Base-by-base conservation (phyloP, 768 basidiomycete species). In the Leccinum subtestaceum region DNA sequence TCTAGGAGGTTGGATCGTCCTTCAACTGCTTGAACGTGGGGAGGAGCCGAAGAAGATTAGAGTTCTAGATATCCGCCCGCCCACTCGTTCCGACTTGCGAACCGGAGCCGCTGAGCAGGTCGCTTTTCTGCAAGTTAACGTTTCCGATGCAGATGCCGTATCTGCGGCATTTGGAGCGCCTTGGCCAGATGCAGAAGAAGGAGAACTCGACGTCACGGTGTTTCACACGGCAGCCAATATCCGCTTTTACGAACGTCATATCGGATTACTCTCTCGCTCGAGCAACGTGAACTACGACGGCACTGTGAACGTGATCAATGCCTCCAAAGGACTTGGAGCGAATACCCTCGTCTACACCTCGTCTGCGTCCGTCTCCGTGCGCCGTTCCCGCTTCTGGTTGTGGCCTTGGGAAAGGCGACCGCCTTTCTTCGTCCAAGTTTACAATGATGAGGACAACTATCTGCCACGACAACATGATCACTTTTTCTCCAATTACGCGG, bases 401-500 rank as follows among this genome's bases (percentile, higher is more conserved):
- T 89, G 86, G 85, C 90, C 89, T 2, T 93, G 90, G 90, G 81
- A 91, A 73, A 77, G 56, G 27, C 78, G 76, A 57, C 86, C 88
- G 0, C 62, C 75, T 27, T 71, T 74, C 60, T 85, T 85, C 63
- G 78, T 87, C 8, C 90, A 93, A 70, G 73, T 80, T 3, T 76
- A 88, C 59, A 79, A 80, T 55, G 89, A 91, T 66, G 83, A 86
- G 58, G 84, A 89, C 50, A 62, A 57, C 25, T 64, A 70, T 12
- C 62, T 83, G 2, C 86, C 87, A 9, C 81, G 76, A 64, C 73
- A 68, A 5, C 86, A 88, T 63, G 72, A 80, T 13, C 77, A 86
- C 12, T 88, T 85, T 69, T 91, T 89, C 72, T 91, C 89, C 12
- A 92, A 91, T 68, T 92, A 92, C 57, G 88, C 89, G 0, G 81